Evolutionary conservation across 345 rosid species (phyloP), one percentile per base, ranked within the genome.

Genomic region (Eucalyptus shirleyi): DNA sequence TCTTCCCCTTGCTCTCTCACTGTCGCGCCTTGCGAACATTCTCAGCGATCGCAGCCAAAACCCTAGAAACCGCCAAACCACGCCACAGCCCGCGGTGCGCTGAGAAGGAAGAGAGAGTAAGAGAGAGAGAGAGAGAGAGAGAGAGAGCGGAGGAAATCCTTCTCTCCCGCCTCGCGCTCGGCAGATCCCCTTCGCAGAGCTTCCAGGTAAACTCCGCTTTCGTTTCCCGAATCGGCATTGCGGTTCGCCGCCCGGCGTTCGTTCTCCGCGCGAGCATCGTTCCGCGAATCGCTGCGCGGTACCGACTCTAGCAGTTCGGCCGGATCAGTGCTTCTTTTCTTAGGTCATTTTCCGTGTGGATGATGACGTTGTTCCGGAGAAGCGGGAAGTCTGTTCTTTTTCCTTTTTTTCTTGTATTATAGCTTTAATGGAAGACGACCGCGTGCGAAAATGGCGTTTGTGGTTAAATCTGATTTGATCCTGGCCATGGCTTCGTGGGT

Each of bases 21-120:
- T 40, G 85, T 77, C 30, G 47, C 88, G 72, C 49, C 69, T 53
- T 37, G 40, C 32, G 86, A 80, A 50, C 82, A 6, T 80, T 72
- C 86, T 16, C 32, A 7, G 80, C 16, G 81, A 88, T 50, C 80
- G 86, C 86, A 45, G 55, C 89, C 72, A 62, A 90, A 96, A 95
- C 96, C 98, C 98, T 94, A 95, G 93, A 89, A 55, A 90, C 51
- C 91, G 89, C 93, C 93, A 87, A 88, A 85, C 86, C 14, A 34
- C 85, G 59, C n/a, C 69, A 42, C 83, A 21, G 83, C 47, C 83
- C 83, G 83, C 30, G 24, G 16, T 45, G 53, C 69, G 88, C 88
- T 72, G 92, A 89, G 91, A 91, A 89, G 59, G 8, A 55, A 37
- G 16, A 56, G 72, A 16, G 37, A 51, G 18, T 2, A 6, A 26